Evolutionary conservation across 2,329 filamentous ascomycete genomes (phyloP).

Genomic region (Pseudogymnoascus sp.): DNA sequence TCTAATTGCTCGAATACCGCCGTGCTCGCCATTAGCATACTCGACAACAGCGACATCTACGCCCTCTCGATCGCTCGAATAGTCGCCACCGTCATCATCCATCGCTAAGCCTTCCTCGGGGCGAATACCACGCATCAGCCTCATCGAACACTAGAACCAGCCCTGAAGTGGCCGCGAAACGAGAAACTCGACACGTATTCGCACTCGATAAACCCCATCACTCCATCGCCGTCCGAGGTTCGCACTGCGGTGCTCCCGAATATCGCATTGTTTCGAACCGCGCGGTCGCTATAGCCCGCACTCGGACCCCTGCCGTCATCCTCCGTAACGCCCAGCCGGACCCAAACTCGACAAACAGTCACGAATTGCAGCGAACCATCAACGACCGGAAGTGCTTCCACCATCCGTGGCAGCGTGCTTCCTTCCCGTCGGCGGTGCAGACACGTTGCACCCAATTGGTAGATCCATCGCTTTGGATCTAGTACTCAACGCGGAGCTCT

Average conservation of each 20-base stretch:
- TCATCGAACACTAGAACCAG: background rate
- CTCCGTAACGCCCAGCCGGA: background rate
- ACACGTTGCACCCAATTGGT: constrained; percentile 5
- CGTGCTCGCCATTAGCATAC: background rate
- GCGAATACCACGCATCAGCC: constrained; percentile 1
- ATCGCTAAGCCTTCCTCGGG: background rate
- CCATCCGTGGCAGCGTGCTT: constrained; percentile 6
- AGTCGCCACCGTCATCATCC: constrained; percentile 5
- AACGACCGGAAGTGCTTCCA: constrained; percentile 4
- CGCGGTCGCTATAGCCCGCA: constrained; percentile 3
- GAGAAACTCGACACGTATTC: background rate
- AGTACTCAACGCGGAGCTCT: background rate
- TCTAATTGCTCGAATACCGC: background rate
- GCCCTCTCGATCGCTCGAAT: background rate
- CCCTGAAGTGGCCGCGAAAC: background rate
- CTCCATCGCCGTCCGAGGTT: background rate
- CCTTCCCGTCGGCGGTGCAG: background rate
- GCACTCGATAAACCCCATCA: background rate
- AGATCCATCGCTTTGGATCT: constrained; percentile 8
- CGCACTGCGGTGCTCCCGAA: constrained; percentile 3
- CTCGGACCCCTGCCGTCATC: constrained; percentile 7
- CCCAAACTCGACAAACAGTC: background rate
- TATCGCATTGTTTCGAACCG: constrained; percentile 7
- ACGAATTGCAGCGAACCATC: background rate
- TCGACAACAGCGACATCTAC: background rate